A percentile compares a stretch with the other conserved stretches of the same genome.
These are phyloP conservation scores for Volutella citrinella DNA, from an alignment of 2,329 filamentous ascomycete species.

Conservation along the genomic window DNA sequence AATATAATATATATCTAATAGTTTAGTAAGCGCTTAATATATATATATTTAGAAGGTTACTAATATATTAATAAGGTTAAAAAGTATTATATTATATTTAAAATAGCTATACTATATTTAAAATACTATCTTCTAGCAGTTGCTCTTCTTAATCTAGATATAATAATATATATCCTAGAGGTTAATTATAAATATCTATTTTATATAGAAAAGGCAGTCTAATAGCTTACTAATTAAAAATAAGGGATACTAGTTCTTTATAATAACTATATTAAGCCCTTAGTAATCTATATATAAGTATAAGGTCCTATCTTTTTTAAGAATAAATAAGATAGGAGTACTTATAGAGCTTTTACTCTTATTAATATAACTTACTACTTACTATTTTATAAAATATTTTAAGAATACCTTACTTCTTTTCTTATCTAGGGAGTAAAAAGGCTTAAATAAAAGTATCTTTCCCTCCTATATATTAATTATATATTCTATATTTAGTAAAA, in stretches of 20 bases:
- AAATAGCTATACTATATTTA: slow-evolving; percentile 28
- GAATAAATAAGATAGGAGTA: slow-evolving; percentile 18
- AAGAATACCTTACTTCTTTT: no score
- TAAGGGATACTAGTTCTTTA: slow-evolving; percentile 23
- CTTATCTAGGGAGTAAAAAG: no score
- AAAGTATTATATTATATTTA: slow-evolving; percentile 31
- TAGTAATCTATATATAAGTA: slow-evolving; percentile 25
- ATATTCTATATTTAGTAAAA: no score
- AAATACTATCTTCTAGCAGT: slow-evolving; percentile 35
- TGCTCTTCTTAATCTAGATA: slow-evolving; percentile 25
- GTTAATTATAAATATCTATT: slow-evolving; percentile 4
- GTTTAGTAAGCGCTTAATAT: background rate
- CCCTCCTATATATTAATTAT: no score
- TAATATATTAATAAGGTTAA: slow-evolving; percentile 20
- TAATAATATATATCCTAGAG: slow-evolving; percentile 21
- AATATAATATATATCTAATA: no score
- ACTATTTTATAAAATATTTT: no score
- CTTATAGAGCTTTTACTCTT: no score
- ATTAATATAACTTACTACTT: no score
- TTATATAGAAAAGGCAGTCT: slow-evolving; percentile 14
- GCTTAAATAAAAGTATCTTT: no score
- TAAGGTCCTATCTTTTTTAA: slow-evolving; percentile 19
- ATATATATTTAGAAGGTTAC: slow-evolving; percentile 12
- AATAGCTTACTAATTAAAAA: slow-evolving; percentile 23
- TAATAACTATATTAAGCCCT: slow-evolving; percentile 23